Conservation (phyloP, 2,329 filamentous ascomycete species). For the Cordyceps farinosa region DNA sequence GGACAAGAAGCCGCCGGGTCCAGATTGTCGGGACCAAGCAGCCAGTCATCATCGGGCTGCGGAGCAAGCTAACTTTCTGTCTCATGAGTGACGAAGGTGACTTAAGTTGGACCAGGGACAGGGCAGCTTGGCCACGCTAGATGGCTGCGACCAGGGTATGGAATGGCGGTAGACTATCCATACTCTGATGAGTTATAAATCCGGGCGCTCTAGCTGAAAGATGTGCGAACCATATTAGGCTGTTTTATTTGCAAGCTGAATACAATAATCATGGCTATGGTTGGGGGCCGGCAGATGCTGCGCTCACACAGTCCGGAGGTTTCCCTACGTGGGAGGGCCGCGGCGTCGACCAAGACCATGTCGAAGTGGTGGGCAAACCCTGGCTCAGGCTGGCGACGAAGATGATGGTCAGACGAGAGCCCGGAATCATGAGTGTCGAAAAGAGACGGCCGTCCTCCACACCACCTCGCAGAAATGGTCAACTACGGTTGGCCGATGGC, state of each 20-base stretch:
- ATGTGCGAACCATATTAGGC: background rate
- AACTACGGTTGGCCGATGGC: conserved; percentile 33
- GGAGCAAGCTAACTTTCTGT: conserved; percentile 13
- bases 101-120: background rate
- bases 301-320: background rate
- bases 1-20: conserved; percentile 11
- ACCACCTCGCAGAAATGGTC: conserved; percentile 7
- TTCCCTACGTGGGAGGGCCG: background rate
- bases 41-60: conserved; percentile 9
- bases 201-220: background rate
- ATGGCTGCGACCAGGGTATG: conserved; percentile 4
- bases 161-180: background rate
- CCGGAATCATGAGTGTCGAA: background rate
- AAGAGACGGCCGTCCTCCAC: background rate
- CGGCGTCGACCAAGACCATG: background rate
- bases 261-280: background rate
- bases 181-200: background rate
- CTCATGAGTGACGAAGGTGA: background rate
- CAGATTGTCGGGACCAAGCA: conserved; percentile 14
- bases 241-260: background rate
- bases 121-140: background rate
- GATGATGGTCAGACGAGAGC: background rate
- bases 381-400: background rate
- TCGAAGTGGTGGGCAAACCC: background rate
- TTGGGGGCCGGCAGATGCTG: background rate